Percentiles rank a stretch among this genome's conserved stretches.
Evolutionary conservation across 345 rosid species (phyloP).

Genomic region (Populus simonii): DNA sequence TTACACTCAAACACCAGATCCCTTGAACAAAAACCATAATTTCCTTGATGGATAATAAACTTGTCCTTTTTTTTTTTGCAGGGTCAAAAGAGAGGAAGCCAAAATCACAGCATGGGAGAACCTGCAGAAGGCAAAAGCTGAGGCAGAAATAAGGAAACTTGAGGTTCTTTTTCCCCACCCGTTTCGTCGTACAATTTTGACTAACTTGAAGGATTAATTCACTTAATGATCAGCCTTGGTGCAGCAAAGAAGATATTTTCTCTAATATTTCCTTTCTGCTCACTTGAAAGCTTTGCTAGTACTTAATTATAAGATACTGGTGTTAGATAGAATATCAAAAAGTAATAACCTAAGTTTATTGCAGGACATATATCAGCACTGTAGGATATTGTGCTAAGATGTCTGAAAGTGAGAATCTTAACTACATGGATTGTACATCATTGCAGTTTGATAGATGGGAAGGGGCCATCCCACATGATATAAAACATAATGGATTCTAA

Average conservation of each 20-base stretch:
- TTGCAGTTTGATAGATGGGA: neutral
- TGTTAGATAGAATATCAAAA: neutral
- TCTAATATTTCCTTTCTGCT: conserved; percentile 2
- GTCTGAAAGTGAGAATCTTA: neutral
- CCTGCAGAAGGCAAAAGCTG: conserved; percentile 97
- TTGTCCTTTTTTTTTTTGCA: conserved; percentile 15
- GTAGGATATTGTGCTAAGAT: neutral
- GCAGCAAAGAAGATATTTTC: neutral
- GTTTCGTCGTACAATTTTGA: conserved; percentile 6
- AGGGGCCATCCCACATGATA: neutral
- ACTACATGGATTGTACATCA: neutral
- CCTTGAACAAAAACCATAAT: neutral
- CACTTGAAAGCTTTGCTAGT: neutral
- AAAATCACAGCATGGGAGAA: conserved; percentile 95
- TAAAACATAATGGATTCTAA: neutral
- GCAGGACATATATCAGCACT: neutral
- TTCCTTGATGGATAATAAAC: neutral
- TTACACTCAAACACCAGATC: neutral
- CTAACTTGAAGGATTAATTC: neutral
- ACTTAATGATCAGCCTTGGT: conserved; percentile 7
- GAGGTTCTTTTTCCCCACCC: conserved; percentile 53
- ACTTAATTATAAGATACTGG: neutral
- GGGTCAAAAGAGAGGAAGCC: conserved; percentile 80
- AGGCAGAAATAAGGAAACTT: conserved; percentile 86
- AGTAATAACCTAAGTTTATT: neutral